Evolutionary conservation across 306 rosid genomes (phyloP).

Genomic region (Vigna unguiculata): DNA sequence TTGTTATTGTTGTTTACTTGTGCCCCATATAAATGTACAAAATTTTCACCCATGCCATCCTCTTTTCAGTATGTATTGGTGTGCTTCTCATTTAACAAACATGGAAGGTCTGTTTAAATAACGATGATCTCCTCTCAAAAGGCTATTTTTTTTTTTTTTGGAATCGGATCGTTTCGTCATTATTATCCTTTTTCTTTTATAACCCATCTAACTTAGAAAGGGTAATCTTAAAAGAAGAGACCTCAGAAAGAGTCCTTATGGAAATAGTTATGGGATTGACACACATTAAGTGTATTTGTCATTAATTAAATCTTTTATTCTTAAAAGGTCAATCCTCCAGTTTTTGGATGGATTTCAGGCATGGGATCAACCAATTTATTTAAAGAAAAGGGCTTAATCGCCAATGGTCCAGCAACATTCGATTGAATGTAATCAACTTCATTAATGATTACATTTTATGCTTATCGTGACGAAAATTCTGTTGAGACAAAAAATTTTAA

Average conservation of each 20-base stretch:
- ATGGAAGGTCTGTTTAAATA: not conserved
- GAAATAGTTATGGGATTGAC: constrained; percentile 14
- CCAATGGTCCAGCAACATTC: not conserved
- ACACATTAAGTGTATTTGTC: not conserved
- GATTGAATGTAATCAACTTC: not conserved
- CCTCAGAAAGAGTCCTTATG: not conserved
- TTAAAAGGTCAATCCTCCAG: not conserved
- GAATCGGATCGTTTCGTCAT: constrained; percentile 10
- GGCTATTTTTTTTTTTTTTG: not conserved
- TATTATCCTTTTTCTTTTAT: not conserved
- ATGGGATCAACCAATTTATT: not conserved
- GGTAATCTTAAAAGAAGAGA: not conserved
- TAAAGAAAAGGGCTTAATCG: not conserved
- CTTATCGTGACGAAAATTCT: not conserved
- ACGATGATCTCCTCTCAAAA: not conserved
- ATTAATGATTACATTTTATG: not conserved
- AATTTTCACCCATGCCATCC: constrained; percentile 2
- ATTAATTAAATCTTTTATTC: not conserved
- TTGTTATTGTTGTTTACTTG: no score
- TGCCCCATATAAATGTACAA: not conserved
- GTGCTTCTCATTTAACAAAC: constrained; percentile 3
- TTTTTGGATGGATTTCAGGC: not conserved
- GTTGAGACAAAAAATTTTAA: not conserved
- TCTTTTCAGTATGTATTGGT: not conserved
- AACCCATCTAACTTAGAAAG: not conserved